phyloP scores from a whole-genome alignment of 2,329 filamentous ascomycete species.

The Phaeophleospora eucalypticola region DNA sequence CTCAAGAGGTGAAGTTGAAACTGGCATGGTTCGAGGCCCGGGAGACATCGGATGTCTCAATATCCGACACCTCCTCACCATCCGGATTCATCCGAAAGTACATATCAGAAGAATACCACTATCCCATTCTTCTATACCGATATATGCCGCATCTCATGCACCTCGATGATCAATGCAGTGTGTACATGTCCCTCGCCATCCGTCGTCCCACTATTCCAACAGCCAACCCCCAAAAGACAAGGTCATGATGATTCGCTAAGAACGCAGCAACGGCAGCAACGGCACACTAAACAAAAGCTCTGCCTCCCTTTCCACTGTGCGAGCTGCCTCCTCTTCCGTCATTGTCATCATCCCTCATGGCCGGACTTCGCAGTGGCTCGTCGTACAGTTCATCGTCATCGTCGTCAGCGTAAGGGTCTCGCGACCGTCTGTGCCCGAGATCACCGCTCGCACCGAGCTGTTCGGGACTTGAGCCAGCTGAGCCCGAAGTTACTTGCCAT shows the following conservation, averaged over 20 bases:
- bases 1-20: no score
- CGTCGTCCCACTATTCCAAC: no score
- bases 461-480: constrained; percentile 25
- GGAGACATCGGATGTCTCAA: no score
- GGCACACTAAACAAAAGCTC: neutral
- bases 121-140: no score
- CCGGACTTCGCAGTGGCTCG: constrained; percentile 21
- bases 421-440: constrained; percentile 19
- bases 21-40: no score
- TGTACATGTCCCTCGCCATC: no score
- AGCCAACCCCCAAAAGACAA: no score
- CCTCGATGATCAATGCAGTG: no score
- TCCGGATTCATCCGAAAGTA: no score
- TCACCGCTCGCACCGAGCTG: constrained; percentile 22
- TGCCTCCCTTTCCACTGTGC: neutral
- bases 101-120: no score
- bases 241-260: neutral
- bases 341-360: constrained; percentile 1
- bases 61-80: no score
- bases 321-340: neutral
- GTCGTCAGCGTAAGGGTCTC: constrained; percentile 18
- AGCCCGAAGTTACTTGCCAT: constrained; percentile 31
- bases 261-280: neutral
- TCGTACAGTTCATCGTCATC: constrained; percentile 24
- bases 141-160: no score